These are phyloP conservation scores for Ceratocystiopsis sp. DNA, from an alignment of 2,329 filamentous ascomycete species.

Conservation along the genomic window DNA sequence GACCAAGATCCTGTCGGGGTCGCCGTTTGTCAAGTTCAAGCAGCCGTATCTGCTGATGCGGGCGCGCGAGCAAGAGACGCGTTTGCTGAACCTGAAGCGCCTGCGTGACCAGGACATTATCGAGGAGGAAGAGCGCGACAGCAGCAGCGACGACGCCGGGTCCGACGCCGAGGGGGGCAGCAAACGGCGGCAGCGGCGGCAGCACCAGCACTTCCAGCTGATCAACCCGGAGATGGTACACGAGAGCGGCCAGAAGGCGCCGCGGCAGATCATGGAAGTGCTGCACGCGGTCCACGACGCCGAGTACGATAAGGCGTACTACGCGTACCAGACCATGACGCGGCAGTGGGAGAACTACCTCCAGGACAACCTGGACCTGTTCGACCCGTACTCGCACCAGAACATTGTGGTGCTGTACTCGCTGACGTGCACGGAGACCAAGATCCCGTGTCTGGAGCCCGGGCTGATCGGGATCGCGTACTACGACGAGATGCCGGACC, in stretches of 20 bases:
- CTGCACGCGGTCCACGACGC: slow-evolving; percentile 89
- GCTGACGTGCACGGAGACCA: slow-evolving; percentile 81
- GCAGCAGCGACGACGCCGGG: too few species aligned
- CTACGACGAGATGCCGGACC: slow-evolving; percentile 72
- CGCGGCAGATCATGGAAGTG: slow-evolving; percentile 80
- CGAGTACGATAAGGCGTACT: slow-evolving; percentile 86
- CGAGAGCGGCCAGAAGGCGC: slow-evolving; percentile 59
- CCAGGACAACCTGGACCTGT: slow-evolving; percentile 71
- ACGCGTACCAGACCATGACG: slow-evolving; percentile 88
- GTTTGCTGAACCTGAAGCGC: slow-evolving; percentile 63
- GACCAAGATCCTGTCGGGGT: slow-evolving; percentile 84
- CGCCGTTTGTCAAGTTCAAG: slow-evolving; percentile 88
- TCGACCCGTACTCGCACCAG: slow-evolving; percentile 89
- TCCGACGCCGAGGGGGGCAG: too few species aligned
- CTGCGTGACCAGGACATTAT: slow-evolving; percentile 60
- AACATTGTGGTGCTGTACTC: slow-evolving; percentile 93
- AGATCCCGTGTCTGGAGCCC: slow-evolving; percentile 82
- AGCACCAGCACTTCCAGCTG: slow-evolving; percentile 63
- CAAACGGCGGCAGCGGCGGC: slow-evolving; percentile 39
- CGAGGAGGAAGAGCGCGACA: slow-evolving; percentile 15
- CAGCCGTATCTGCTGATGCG: slow-evolving; percentile 88
- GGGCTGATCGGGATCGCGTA: slow-evolving; percentile 82
- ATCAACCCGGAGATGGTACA: slow-evolving; percentile 95
- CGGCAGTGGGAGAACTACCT: slow-evolving; percentile 94
- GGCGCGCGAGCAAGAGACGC: slow-evolving; percentile 76